Percentiles rank a stretch among this genome's conserved stretches.
Conservation (phyloP, 2,329 filamentous ascomycete species). For the Dendryphion nanum region DNA sequence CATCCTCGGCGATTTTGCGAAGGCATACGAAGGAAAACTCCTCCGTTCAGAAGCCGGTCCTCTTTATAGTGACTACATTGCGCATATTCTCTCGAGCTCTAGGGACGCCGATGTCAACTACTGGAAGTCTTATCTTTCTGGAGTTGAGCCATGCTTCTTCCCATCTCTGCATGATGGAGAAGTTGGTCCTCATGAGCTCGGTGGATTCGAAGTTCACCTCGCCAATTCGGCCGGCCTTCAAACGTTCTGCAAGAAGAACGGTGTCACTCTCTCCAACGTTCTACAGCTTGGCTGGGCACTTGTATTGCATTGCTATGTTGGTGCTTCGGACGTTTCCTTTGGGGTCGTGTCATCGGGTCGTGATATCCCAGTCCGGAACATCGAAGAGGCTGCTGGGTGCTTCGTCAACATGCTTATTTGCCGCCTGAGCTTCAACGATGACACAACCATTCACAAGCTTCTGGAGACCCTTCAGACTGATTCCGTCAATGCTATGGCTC, state of each 20-base stretch:
- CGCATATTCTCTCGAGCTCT: slow-evolving; percentile 26
- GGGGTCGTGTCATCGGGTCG: slow-evolving; percentile 56
- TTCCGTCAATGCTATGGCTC: slow-evolving; percentile 46
- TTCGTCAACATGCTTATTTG: slow-evolving; percentile 59
- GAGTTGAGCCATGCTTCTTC: slow-evolving; percentile 48
- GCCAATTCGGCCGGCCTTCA: slow-evolving; percentile 23
- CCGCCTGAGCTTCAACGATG: slow-evolving; percentile 41
- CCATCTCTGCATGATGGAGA: slow-evolving; percentile 39
- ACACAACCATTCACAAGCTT: slow-evolving; percentile 38
- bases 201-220: slow-evolving; percentile 38
- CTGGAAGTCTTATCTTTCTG: slow-evolving; percentile 47
- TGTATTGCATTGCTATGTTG: slow-evolving; percentile 50
- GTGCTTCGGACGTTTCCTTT: slow-evolving; percentile 50
- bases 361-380: slow-evolving; percentile 50
- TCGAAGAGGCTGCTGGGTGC: slow-evolving; percentile 51
- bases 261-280: slow-evolving; percentile 50
- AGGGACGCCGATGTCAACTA: slow-evolving; percentile 38
- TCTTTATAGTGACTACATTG: slow-evolving; percentile 40
- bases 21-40: slow-evolving; percentile 47
- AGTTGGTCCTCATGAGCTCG: slow-evolving; percentile 36
- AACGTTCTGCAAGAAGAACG: slow-evolving; percentile 41
- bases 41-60: slow-evolving; percentile 34
- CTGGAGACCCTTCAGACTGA: slow-evolving; percentile 47
- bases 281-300: slow-evolving; percentile 55
- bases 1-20: slow-evolving; percentile 46